Evolutionary conservation across 2,329 filamentous ascomycete genomes (phyloP).

Genomic region (Calonectria pteridis): DNA sequence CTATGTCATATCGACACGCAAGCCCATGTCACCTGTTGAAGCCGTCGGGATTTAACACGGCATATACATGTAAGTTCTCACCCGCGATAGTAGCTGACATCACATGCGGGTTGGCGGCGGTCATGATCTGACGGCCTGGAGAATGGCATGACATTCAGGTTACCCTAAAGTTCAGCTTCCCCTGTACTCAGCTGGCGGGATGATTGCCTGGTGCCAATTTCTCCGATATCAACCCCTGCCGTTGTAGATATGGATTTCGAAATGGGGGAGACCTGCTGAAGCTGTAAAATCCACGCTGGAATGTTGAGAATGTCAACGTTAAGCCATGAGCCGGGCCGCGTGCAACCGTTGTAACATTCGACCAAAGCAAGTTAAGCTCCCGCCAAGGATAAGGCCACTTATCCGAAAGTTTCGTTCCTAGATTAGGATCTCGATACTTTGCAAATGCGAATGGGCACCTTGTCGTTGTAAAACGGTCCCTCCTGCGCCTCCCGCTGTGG

Average conservation of each 20-base stretch:
- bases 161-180: constrained; percentile 15
- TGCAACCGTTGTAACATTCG: not conserved
- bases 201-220: constrained; percentile 10
- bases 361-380: not conserved
- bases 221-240: constrained; percentile 28
- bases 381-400: not conserved
- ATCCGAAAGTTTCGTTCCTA: constrained; percentile 7
- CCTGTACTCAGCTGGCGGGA: not conserved
- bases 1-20: constrained; percentile 34
- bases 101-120: constrained; percentile 27
- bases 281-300: constrained; percentile 32
- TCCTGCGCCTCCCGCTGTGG: constrained; percentile 57
- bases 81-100: not conserved
- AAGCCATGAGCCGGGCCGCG: constrained; percentile 20
- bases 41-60: constrained; percentile 20
- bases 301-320: constrained; percentile 26
- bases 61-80: constrained; percentile 13
- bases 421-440: constrained; percentile 44
- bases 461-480: constrained; percentile 74
- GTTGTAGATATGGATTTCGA: constrained; percentile 16
- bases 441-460: constrained; percentile 69
- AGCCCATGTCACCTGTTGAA: constrained; percentile 28
- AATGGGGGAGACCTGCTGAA: constrained; percentile 12
- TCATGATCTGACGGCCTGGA: constrained; percentile 34
- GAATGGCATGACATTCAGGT: constrained; percentile 37